Base-by-base conservation (phyloP, 1,284 basidiomycete species). In the Retiboletus flavoniger region DNA sequence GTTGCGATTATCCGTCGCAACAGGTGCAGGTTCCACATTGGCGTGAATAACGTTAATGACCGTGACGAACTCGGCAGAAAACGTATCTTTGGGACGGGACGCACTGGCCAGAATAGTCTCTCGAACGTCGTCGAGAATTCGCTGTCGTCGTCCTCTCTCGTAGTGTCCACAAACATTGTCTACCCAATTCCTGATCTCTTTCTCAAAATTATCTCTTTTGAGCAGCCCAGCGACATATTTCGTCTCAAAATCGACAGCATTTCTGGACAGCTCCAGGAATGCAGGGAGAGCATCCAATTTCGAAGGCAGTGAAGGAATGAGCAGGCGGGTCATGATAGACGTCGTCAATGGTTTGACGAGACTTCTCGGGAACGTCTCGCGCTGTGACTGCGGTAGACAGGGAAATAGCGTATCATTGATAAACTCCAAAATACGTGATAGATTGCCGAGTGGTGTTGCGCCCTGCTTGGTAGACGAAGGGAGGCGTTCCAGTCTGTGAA, bases 241-340 rank as follows among this genome's bases (percentile, higher is more conserved):
- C 11, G 77, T 73, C 70, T 94, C 92, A 47, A 91, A 86, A 1
- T 69, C 64, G 1, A 87, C 81, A 3, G 86, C 82, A 11, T 74
- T 68, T 13, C 75, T 63, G 0, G 84, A 69, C 10, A 87, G 69
- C 8, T 74, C 66, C n/a, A 93, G 70, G 68, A 87, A 94, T 0
- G 72, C 56, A 2, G 85, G 81, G 0, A 94, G 74, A 2, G 67
- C 69, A 7, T 75, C 71, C 35, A 86, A 76, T 3, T 83, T 78
- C 0, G 82, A 79, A 0, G 91, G 90, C 6, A 93, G 72, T 16
- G 78, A 78, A 0, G 87, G 82, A 36, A 86, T 72, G 21, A 94
- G 76, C 24, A 93, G 69, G 57, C 82, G 76, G 47, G 81, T 78
- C 39, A 94, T 76, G 14, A 93, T 64, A 19, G 82, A 81, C 3